Conservation (phyloP, 495 filamentous ascomycete species). For the Penicillium salamii region DNA sequence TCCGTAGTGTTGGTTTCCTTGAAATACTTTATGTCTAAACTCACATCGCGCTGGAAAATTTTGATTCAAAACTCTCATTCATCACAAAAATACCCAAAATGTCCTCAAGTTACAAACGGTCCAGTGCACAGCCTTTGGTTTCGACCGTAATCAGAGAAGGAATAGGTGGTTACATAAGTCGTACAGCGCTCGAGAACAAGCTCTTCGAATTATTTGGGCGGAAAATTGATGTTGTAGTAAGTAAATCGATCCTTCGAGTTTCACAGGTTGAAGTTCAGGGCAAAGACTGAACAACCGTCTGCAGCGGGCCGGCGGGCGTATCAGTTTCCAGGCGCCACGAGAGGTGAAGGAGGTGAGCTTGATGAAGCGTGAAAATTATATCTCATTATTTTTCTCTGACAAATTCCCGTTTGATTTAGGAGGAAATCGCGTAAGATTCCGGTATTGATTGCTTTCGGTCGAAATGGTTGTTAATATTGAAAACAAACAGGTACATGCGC, state of each 20-base stretch:
- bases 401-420: neutral
- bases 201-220: neutral
- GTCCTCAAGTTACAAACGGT: no score
- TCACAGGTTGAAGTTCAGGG: neutral
- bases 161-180: slow-evolving; percentile 1
- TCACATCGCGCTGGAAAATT: no score
- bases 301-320: neutral
- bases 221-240: slow-evolving; percentile 1
- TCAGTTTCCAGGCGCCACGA: neutral
- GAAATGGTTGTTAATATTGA: neutral
- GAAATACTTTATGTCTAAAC: no score
- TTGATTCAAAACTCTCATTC: no score
- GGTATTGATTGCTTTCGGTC: no score
- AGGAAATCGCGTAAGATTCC: neutral
- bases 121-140: neutral
- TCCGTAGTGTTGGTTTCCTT: no score
- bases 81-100: neutral
- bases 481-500: neutral
- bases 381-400: no score
- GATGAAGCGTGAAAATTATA: neutral
- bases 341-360: slow-evolving; percentile 1
- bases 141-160: neutral
- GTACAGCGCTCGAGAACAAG: neutral
- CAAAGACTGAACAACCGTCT: neutral
- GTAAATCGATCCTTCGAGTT: no score